A percentile compares a stretch with the other conserved stretches of the same genome.
These are phyloP conservation scores for Globisporangium uncinulatum DNA, from an alignment of 352 stramenopile genomes.

Conservation along the genomic window DNA sequence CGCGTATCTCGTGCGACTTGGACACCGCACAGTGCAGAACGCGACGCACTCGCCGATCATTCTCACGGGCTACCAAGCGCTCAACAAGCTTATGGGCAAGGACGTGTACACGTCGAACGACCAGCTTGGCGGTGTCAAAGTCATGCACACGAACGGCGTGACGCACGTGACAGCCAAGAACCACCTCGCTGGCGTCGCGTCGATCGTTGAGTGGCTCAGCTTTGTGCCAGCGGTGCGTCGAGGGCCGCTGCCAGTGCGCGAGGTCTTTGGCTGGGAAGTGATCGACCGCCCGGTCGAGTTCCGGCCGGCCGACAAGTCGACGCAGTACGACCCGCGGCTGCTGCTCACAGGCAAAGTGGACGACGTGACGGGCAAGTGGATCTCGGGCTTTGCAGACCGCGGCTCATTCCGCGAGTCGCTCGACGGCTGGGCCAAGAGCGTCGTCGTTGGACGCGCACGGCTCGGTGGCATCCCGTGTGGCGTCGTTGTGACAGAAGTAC, in stretches of 20 bases:
- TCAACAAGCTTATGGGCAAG: constrained; percentile 99
- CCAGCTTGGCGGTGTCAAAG: constrained; percentile 98
- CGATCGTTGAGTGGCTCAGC: constrained; percentile 97
- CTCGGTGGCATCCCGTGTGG: constrained; percentile 98
- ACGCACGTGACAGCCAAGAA: constrained; percentile 96
- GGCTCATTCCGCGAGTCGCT: constrained; percentile 98
- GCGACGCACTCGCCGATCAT: constrained; percentile 97
- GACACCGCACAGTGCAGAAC: constrained; percentile 99
- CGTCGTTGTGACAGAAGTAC: constrained; percentile 98
- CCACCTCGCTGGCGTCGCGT: constrained; percentile 94
- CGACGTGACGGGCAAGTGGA: constrained; percentile 74
- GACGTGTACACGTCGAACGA: constrained; percentile 99
- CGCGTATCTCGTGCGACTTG: constrained; percentile 98
- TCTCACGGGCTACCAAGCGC: constrained; percentile 99
- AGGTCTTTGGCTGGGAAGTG: constrained; percentile 76
- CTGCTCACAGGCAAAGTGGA: constrained; percentile 87
- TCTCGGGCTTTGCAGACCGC: constrained; percentile 97
- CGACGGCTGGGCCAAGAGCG: constrained; percentile 98
- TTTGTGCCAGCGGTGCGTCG: constrained; percentile 94
- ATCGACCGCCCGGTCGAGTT: constrained; percentile 91
- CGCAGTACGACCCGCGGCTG: constrained; percentile 94
- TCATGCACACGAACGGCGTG: constrained; percentile 99
- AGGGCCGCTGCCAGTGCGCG: constrained; percentile 77
- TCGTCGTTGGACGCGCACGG: constrained; percentile 96
- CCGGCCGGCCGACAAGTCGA: constrained; percentile 87